phyloP scores from a whole-genome alignment of 352 stramenopile species.

The Phytophthora crassamura region DNA sequence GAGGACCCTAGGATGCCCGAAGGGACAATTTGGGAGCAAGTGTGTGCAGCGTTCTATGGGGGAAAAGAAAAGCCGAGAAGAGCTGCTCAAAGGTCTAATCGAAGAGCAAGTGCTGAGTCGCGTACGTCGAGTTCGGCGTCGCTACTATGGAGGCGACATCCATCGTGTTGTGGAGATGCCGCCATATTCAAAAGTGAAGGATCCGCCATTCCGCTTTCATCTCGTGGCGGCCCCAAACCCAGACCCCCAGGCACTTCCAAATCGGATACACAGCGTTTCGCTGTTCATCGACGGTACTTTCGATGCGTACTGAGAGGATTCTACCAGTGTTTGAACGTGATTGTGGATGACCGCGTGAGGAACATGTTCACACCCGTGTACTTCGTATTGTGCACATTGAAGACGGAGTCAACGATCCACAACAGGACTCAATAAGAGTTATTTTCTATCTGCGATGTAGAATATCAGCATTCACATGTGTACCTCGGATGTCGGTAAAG shows the following conservation, averaged over 20 bases:
- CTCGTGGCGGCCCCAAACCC: conserved; percentile 6
- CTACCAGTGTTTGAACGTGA: conserved; percentile 11
- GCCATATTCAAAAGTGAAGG: conserved; percentile 16
- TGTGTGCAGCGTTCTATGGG: conserved; percentile 8
- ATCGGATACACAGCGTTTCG: conserved; percentile 6
- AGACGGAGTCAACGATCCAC: neutral
- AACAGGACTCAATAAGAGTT: too few relatives aligned
- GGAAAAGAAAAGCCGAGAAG: neutral
- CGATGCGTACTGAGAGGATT: conserved; percentile 9
- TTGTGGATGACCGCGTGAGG: conserved; percentile 4
- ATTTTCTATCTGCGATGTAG: too few relatives aligned
- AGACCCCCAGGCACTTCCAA: neutral
- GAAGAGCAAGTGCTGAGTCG: conserved; percentile 19
- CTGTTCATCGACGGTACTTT: conserved; percentile 16
- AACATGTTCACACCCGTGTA: conserved; percentile 19
- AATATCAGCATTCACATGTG: too few relatives aligned
- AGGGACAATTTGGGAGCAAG: neutral
- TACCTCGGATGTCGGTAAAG: too few relatives aligned
- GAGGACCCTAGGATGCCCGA: conserved; percentile 1
- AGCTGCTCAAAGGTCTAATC: conserved; percentile 10
- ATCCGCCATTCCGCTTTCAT: conserved; percentile 30
- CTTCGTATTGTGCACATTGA: conserved; percentile 1
- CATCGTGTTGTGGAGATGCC: conserved; percentile 31
- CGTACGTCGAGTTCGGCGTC: neutral
- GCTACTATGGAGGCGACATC: conserved; percentile 22